Evolutionary conservation across 257 asterid species (phyloP), one percentile per base, ranked within the genome.

Genomic region (Parsonsia alboflavescens): DNA sequence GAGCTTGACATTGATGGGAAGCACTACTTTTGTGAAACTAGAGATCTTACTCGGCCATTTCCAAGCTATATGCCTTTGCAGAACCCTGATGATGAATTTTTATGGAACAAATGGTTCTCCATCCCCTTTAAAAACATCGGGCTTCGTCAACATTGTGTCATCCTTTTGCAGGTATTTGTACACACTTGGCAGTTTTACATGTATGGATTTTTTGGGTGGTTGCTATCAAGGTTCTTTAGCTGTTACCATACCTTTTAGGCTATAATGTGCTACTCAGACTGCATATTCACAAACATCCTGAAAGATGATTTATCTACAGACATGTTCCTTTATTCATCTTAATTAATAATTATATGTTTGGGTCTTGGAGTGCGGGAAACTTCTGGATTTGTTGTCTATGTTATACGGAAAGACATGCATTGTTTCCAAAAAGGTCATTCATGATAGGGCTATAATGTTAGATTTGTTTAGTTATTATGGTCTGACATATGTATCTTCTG

Each of bases 101-200:
- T 92, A 76, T 94, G 99, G 99, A 94, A 94, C 77, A 87, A 86
- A 84, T 94, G 99, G 99, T 87, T 92, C 81, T 89, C 99, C 50
- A 77, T 73, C 85, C 91, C 99, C 78, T 94, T 94, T 84, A 84
- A 68, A 70, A 83, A 87, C 78, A 90, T 92, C 84, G 99, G 99
- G 85, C 97, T 94, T 82, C 89, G 84, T 26, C 92, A 88, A 73
- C 99, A 92, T 69, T 94, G 99, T 58, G 90, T 89, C 80, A 84
- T 87, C 85, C 92, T 94, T 75, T 91, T 94, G 75, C 99, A 94
- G 99, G 99, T 94, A 82, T 81, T 79, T 68, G 75, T 79, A 70
- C 46, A 76, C 72, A 70, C 85, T 86, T 78, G 81, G 79, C 75
- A 79, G 79, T 88, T 84, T 82, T 75, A 77, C 81, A 75, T 81